Conservation (phyloP, 2,329 filamentous ascomycete species). For the Fusarium sambucinum region DNA sequence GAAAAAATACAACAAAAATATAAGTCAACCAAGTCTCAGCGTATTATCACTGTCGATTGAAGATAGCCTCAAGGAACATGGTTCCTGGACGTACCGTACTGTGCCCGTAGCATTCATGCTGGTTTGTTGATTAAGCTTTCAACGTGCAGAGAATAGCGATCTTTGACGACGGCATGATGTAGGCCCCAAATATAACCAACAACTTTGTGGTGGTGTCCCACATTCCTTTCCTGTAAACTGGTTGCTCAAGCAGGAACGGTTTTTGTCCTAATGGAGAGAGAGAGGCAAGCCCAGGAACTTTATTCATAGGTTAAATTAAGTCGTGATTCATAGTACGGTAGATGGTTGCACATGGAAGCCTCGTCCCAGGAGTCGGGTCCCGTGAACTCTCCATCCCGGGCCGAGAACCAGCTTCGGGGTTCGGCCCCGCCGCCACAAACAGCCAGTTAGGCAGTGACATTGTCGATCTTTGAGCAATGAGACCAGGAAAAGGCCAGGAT, state of each 20-base stretch:
- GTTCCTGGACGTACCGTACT: background rate
- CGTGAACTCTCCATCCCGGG: conserved; percentile 25
- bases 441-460: background rate
- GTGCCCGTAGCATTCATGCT: background rate
- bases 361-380: conserved; percentile 15
- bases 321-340: background rate
- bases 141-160: background rate
- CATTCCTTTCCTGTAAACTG: conserved; percentile 34
- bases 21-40: conserved; percentile 4
- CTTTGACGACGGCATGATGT: conserved; percentile 14
- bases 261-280: background rate
- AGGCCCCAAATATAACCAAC: conserved; percentile 8
- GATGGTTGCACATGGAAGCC: conserved; percentile 12
- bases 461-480: background rate
- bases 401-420: conserved; percentile 12
- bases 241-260: conserved; percentile 18
- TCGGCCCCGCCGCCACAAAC: conserved; percentile 10
- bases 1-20: conserved; percentile 10
- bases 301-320: conserved; percentile 11
- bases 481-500: background rate
- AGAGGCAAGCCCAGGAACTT: background rate
- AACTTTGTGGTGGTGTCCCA: conserved; percentile 24
- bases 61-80: background rate
- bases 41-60: background rate
- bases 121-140: background rate